Evolutionary conservation across 495 filamentous ascomycete species (phyloP).

Genomic region (Trichocladium uniseriatum): DNA sequence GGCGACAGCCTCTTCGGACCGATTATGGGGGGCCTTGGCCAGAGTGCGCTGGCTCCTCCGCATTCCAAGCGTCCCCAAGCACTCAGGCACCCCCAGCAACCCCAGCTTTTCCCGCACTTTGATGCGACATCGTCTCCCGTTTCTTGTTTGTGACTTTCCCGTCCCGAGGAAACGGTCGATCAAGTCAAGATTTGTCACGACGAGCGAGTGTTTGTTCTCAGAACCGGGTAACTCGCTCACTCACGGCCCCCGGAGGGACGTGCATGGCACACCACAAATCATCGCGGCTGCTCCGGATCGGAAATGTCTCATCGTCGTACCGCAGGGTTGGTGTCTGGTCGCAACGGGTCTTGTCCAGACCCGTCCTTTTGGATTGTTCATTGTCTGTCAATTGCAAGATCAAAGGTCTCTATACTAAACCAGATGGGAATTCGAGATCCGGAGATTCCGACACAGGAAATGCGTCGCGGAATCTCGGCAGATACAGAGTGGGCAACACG

Average conservation of each 20-base stretch:
- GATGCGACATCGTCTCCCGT: conserved; percentile 11
- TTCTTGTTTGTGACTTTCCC: neutral
- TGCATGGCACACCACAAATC: neutral
- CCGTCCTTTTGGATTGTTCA: too few relatives aligned
- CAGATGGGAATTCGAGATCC: too few relatives aligned
- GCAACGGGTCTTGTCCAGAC: too few relatives aligned
- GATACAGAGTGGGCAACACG: too few relatives aligned
- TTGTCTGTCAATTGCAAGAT: too few relatives aligned
- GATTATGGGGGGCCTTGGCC: conserved; percentile 15
- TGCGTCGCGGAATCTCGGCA: too few relatives aligned
- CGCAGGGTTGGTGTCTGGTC: too few relatives aligned
- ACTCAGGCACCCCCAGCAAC: neutral
- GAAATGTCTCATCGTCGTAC: conserved; percentile 4
- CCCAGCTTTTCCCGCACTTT: conserved; percentile 15
- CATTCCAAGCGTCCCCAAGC: conserved; percentile 22
- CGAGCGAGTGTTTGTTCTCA: neutral
- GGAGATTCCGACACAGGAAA: too few relatives aligned
- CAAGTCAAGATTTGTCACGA: neutral
- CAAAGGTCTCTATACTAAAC: too few relatives aligned
- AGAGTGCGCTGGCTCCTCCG: conserved; percentile 16
- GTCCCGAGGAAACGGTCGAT: neutral
- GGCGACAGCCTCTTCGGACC: conserved; percentile 26
- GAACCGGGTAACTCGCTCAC: neutral
- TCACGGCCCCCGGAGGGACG: too few relatives aligned
- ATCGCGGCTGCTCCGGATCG: neutral